Evolutionary conservation across 2,329 filamentous ascomycete genomes (phyloP), one percentile per base, ranked within the genome.

Genomic region (Penicillium hesseltinei): DNA sequence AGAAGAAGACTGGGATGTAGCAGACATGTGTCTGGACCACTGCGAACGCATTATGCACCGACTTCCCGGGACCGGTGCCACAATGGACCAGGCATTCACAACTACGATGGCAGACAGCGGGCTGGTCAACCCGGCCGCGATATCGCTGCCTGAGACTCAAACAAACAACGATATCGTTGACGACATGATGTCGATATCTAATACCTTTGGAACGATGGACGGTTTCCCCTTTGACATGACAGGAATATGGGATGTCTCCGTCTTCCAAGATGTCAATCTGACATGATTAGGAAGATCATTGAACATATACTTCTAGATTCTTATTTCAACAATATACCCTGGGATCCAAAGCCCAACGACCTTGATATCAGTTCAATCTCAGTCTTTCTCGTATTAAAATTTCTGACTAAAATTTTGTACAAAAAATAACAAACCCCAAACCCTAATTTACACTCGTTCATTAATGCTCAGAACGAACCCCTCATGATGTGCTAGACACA

Each of bases 1-100:
- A 31, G 77, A 81, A 50, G 78, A 81, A 62, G 77, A 81, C 49
- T 84, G 82, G 81, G 82, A 84, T 60, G 75, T 84, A 9, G 81
- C 81, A 8, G 78, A 81, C 48, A 82, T 82, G 68, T 82, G 80
- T 44, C 69, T 84, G 4, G 80, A 83, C 40, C 75, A 78, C 64
- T 78, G 77, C 65, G 77, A 79, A 56, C 71, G 72, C 29, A 76
- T 79, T 51, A 69, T 79, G 61, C 75, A 71, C 67, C 69, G 75
- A 42, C 74, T 76, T 29, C 73, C 74, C 5, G 71, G 68, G 5
- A 69, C 63, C 13, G 52, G 56, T 49, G 58, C 56, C 21, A 57
- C 54, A 43, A 63, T 62, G 62, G 54, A 64, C 40, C 58, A 66
- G 57, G 57, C 58, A 27, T 49, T 62, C 38, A 55, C 54, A 15